These are phyloP conservation scores for Zizania latifolia DNA, from an alignment of 176 grass and related monocot species.

Conservation along the genomic window DNA sequence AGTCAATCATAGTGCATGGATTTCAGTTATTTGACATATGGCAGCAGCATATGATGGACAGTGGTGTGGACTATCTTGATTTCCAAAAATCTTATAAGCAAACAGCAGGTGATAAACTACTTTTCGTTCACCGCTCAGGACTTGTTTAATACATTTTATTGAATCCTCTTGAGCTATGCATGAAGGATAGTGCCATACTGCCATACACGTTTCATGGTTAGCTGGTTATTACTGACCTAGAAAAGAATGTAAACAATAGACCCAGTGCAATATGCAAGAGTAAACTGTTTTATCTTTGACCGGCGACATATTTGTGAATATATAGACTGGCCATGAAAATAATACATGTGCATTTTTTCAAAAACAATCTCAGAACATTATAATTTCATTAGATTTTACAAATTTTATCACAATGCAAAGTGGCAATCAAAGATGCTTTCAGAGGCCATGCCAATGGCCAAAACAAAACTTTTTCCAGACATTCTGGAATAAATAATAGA, in stretches of 20 bases:
- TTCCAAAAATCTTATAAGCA: constrained; percentile 72
- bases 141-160: constrained; percentile 1
- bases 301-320: neutral
- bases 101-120: constrained; percentile 58
- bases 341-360: neutral
- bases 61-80: constrained; percentile 55
- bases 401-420: too few relatives aligned
- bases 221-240: neutral
- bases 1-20: constrained; percentile 97
- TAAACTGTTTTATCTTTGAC: constrained; percentile 16
- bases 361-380: too few relatives aligned
- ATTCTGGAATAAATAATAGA: neutral
- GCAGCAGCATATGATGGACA: constrained; percentile 65
- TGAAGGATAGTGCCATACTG: constrained; percentile 5
- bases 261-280: neutral
- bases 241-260: constrained; percentile 13
- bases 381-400: too few relatives aligned
- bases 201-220: constrained; percentile 33
- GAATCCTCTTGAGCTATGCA: constrained; percentile 11
- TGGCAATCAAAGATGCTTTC: neutral
- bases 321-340: neutral
- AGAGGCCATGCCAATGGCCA: neutral
- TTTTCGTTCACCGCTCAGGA: neutral
- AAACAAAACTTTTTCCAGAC: neutral
- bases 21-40: constrained; percentile 98